Conservation (phyloP, 2,329 filamentous ascomycete species). For the Bipolaris oryzae region DNA sequence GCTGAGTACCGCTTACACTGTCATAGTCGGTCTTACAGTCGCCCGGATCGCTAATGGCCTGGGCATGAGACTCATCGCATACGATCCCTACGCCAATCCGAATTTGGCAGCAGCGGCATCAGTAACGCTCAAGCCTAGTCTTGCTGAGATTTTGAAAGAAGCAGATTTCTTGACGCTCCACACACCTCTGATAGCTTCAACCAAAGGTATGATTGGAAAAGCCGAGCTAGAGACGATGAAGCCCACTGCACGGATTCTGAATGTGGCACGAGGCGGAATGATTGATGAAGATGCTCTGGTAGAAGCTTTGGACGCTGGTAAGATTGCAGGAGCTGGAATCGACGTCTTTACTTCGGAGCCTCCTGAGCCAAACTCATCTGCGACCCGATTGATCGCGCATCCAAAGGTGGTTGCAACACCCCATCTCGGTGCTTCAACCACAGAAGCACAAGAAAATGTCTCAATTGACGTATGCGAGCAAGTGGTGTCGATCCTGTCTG, state of each 20-base stretch:
- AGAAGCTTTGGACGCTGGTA: constrained; percentile 70
- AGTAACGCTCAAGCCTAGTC: constrained; percentile 64
- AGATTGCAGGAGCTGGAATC: constrained; percentile 76
- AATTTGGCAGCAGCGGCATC: constrained; percentile 72
- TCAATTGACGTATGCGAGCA: constrained; percentile 83
- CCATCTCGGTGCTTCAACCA: constrained; percentile 78
- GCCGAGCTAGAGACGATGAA: constrained; percentile 75
- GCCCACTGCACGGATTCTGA: constrained; percentile 72
- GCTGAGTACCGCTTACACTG: constrained; percentile 19
- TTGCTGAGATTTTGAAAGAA: constrained; percentile 66
- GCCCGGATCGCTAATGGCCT: constrained; percentile 78
- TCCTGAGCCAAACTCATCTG: constrained; percentile 63
- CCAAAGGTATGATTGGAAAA: constrained; percentile 73
- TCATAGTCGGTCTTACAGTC: constrained; percentile 74
- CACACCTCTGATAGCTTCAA: constrained; percentile 78
- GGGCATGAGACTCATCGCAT: constrained; percentile 75
- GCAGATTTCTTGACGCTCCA: constrained; percentile 82
- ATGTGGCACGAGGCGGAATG: constrained; percentile 80
- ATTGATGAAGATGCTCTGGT: constrained; percentile 78
- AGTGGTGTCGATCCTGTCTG: constrained; percentile 73
- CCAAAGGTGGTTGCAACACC: constrained; percentile 77
- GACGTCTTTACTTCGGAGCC: constrained; percentile 83
- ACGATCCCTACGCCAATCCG: constrained; percentile 78
- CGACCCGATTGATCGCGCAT: constrained; percentile 69
- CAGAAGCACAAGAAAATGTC: constrained; percentile 84